Conservation (phyloP, 1,139 yeast species). For the Nakaseomyces kungkrabaensis region DNA sequence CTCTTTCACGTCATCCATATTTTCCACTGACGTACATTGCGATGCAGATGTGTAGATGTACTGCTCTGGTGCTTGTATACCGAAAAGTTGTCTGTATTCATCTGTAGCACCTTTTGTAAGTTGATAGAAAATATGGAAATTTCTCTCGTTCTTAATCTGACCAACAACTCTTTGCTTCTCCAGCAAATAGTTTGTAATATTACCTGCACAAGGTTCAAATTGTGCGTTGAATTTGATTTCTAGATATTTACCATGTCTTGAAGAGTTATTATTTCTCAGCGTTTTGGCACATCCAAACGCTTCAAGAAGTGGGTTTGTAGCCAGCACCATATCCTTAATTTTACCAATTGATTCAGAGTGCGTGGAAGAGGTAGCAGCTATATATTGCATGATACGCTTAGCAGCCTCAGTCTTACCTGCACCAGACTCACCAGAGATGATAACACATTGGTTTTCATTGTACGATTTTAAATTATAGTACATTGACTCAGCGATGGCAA, state of each 20-base stretch:
- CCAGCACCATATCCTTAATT: slow-evolving; percentile 94
- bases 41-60: slow-evolving; percentile 83
- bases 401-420: slow-evolving; percentile 99
- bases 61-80: slow-evolving; percentile 89
- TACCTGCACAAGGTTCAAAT: slow-evolving; percentile 89
- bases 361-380: slow-evolving; percentile 69
- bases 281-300: slow-evolving; percentile 99
- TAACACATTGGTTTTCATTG: slow-evolving; percentile 93
- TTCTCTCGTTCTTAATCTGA: slow-evolving; percentile 85
- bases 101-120: slow-evolving; percentile 87
- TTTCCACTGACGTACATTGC: slow-evolving; percentile 75
- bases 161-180: slow-evolving; percentile 95
- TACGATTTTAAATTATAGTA: slow-evolving; percentile 91
- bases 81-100: slow-evolving; percentile 69
- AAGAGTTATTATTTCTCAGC: slow-evolving; percentile 87
- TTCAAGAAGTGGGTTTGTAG: slow-evolving; percentile 92
- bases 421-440: slow-evolving; percentile 97
- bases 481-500: slow-evolving; percentile 96
- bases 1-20: slow-evolving; percentile 75
- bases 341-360: slow-evolving; percentile 57
- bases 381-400: slow-evolving; percentile 95
- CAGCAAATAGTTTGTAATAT: slow-evolving; percentile 85
- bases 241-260: slow-evolving; percentile 94
- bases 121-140: slow-evolving; percentile 95
- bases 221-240: slow-evolving; percentile 78